Conservation (phyloP, 768 basidiomycete species). For the Phanerodontia chrysosporium region DNA sequence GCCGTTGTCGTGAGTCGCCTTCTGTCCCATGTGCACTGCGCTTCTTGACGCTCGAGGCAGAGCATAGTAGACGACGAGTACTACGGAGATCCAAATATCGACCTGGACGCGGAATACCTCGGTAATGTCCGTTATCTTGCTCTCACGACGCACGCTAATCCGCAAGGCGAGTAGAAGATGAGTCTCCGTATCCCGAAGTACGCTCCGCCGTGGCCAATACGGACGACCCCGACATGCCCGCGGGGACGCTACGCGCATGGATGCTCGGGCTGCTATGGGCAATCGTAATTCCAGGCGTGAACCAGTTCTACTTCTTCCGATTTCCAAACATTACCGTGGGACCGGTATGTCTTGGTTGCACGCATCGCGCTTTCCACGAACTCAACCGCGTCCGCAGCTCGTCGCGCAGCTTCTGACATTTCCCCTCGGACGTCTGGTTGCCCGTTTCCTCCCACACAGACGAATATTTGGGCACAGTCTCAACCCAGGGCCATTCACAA, state of each 20-base stretch:
- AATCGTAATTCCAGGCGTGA: constrained; percentile 63
- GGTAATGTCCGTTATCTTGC: background rate
- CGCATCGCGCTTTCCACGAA: constrained; percentile 3
- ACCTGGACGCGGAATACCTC: constrained; percentile 14
- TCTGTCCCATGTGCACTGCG: background rate
- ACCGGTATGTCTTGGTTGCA: constrained; percentile 16
- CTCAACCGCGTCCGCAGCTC: constrained; percentile 30
- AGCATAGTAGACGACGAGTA: constrained; percentile 10
- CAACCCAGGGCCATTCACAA: constrained; percentile 68
- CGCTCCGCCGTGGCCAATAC: constrained; percentile 47
- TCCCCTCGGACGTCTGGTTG: constrained; percentile 61
- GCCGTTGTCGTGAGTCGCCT: constrained; percentile 10
- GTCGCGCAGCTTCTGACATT: constrained; percentile 69
- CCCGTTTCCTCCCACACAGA: constrained; percentile 45
- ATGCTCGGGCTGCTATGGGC: constrained; percentile 40
- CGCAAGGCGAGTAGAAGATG: constrained; percentile 29
- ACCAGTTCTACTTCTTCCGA: constrained; percentile 75
- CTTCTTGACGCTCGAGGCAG: background rate
- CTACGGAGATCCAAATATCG: constrained; percentile 14
- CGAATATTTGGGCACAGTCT: constrained; percentile 47
- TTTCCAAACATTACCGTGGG: constrained; percentile 43
- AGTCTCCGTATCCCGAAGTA: constrained; percentile 54
- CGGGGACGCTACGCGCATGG: constrained; percentile 34
- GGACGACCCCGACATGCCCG: constrained; percentile 40
- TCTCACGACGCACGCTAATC: background rate